Evolutionary conservation across 1,284 basidiomycete species (phyloP).

Genomic region (Irpex sp.): DNA sequence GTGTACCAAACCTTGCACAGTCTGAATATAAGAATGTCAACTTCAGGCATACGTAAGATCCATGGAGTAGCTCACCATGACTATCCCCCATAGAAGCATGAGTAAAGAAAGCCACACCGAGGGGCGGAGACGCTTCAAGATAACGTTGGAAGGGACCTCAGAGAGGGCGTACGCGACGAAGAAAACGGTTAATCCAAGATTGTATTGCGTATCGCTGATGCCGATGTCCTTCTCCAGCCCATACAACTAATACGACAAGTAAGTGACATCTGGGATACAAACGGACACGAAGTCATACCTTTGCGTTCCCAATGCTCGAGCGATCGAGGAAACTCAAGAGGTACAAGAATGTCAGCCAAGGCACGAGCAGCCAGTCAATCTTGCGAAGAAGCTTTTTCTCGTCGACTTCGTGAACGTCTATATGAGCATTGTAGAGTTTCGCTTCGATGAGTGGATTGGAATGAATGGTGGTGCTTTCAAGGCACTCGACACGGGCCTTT

Average conservation of each 20-base stretch:
- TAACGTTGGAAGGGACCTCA: slow-evolving; percentile 63
- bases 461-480: no score
- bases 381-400: slow-evolving; percentile 63
- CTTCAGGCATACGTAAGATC: neutral
- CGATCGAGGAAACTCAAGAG: slow-evolving; percentile 75
- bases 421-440: slow-evolving; percentile 42
- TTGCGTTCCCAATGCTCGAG: slow-evolving; percentile 80
- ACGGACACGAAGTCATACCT: slow-evolving; percentile 33
- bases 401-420: slow-evolving; percentile 54
- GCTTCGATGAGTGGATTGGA: no score
- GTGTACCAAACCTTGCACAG: slow-evolving; percentile 62
- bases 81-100: slow-evolving; percentile 70
- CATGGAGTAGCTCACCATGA: slow-evolving; percentile 46
- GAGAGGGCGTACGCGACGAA: slow-evolving; percentile 59
- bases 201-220: slow-evolving; percentile 59
- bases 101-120: slow-evolving; percentile 61
- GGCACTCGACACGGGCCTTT: neutral
- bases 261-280: neutral
- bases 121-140: slow-evolving; percentile 68
- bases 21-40: slow-evolving; percentile 33
- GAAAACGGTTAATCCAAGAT: slow-evolving; percentile 59
- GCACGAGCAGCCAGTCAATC: slow-evolving; percentile 62
- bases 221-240: slow-evolving; percentile 46
- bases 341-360: slow-evolving; percentile 74
- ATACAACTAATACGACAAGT: slow-evolving; percentile 42